Base-by-base conservation (phyloP, 2,329 filamentous ascomycete genomes). In the Myriosclerotinia scirpicola region DNA sequence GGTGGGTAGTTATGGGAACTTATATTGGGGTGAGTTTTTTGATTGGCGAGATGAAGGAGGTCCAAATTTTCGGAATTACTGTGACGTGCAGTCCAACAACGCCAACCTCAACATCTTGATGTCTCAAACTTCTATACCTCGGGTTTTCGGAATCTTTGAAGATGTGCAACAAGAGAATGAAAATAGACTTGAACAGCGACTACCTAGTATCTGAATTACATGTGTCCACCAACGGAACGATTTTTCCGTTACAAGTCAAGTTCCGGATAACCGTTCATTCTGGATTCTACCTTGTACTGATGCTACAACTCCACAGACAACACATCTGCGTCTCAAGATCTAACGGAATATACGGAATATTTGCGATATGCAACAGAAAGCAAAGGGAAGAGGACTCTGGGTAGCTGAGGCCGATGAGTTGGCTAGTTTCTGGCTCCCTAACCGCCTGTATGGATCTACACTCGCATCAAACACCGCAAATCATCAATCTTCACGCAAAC, bases 11-110 rank as follows among this genome's bases (percentile, higher is more conserved):
- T 59, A 15, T n/a, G 7, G 15, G 20, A 26, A 42, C n/a, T 59
- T 46, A 17, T n/a, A 17, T n/a, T 46, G 44, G 38, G 7, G 38
- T 9, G 5, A n/a, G 5, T 46, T 1, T 46, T 20, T 20, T 20
- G 42, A 48, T 59, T 59, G 56, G 26, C 56, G 56, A 59, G 56
- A 56, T 59, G 56, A 59, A 59, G 42, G 38, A 22, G 56, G 54
- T 50, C 46, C 17, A 30, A 36, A 36, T 36, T 48, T 36, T 48
- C 56, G 56, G 56, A 22, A 26, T 30, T 36, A 15, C 5, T 59
- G 40, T 36, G 17, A 54, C 11, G 15, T 38, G 20, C 46, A 9
- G 3, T 34, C 55, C 26, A 44, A 26, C 15, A 44, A 30, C 15
- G 7, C 22, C 11, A 46, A n/a, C 15, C 44, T 48, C 20, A 11